phyloP scores from a whole-genome alignment of 1,284 basidiomycete genomes.

The Trichosporon sp. region DNA sequence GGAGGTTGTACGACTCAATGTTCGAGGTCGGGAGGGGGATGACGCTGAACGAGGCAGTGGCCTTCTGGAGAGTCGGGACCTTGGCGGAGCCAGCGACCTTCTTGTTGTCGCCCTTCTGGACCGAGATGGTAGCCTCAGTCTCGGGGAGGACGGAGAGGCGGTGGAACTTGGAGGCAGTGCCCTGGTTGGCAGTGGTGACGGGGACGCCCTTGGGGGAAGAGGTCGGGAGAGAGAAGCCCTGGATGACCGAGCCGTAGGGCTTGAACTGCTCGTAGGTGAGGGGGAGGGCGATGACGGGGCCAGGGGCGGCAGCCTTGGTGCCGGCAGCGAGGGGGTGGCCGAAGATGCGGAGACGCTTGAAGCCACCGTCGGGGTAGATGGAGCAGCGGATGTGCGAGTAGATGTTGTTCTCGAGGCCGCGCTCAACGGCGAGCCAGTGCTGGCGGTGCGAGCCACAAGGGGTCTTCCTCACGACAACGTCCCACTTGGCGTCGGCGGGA shows the following conservation, averaged over 20 bases:
- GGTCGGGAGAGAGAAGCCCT: conserved; percentile 62
- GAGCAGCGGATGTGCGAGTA: conserved; percentile 86
- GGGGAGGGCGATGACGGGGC: conserved; percentile 63
- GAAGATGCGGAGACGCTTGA: conserved; percentile 84
- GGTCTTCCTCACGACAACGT: conserved; percentile 69
- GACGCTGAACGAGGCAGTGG: conserved; percentile 23
- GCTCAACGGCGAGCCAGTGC: conserved; percentile 81
- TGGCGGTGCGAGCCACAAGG: conserved; percentile 87
- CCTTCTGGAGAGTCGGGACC: conserved; percentile 31
- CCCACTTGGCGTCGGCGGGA: conserved; percentile 66
- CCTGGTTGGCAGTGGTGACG: conserved; percentile 68
- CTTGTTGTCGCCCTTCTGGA: conserved; percentile 42
- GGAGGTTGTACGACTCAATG: conserved; percentile 67
- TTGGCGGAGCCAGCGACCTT: not conserved
- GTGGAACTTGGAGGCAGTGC: conserved; percentile 86
- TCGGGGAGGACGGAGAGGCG: conserved; percentile 70
- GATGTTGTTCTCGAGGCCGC: conserved; percentile 60
- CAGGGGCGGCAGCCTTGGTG: conserved; percentile 24
- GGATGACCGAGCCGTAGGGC: conserved; percentile 82
- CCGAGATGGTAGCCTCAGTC: conserved; percentile 60
- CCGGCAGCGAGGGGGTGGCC: conserved; percentile 62
- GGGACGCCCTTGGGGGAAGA: conserved; percentile 63
- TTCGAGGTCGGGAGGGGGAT: conserved; percentile 9
- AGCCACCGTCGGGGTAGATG: conserved; percentile 92
- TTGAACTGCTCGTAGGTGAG: conserved; percentile 81